Base-by-base conservation (phyloP, 768 basidiomycete genomes). In the Termitomyces sp. region DNA sequence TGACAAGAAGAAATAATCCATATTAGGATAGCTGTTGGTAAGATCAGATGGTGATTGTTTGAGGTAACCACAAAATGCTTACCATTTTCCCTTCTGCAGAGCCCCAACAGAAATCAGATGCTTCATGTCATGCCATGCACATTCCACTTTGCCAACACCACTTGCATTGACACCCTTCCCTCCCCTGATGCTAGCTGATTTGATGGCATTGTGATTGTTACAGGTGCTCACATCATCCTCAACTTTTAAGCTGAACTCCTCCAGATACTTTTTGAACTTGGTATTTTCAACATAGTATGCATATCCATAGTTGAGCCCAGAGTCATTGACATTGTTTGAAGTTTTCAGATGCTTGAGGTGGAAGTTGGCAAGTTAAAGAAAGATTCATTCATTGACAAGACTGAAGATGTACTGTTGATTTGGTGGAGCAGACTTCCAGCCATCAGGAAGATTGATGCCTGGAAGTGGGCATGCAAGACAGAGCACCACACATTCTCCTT, bases 381-480 rank as follows among this genome's bases (percentile, higher is more conserved):
- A n/a, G n/a, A n/a, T n/a, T n/a, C n/a, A n/a, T n/a, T n/a, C n/a
- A n/a, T n/a, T n/a, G n/a, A n/a, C n/a, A n/a, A n/a, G n/a, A n/a
- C n/a, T n/a, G n/a, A n/a, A n/a, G n/a, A n/a, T n/a, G n/a, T n/a
- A n/a, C n/a, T n/a, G n/a, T n/a, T n/a, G n/a, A 36, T 63, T 16
- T 2, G 49, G 44, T 7, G 63, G 60, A 5, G 38, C 63, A 7
- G 46, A 15, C 3, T 58, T 40, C 69, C 68, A 70, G 13, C 55
- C 62, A 13, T 40, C 32, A 3, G 67, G 67, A 12, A 73, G 45
- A 50, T 74, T 73, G 33, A 66, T 67, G 0, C 58, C 67, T 0
- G 68, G 73, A 12, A 71, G 65, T 0, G 72, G 72, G 59, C 71
- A 74, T 3, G 67, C 67, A 13, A 69, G 69, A 39, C 73, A 74